A percentile compares a stretch with the other conserved stretches of the same genome.
Conservation (phyloP, 495 filamentous ascomycete species). For the Clavariopsis aquatica region DNA sequence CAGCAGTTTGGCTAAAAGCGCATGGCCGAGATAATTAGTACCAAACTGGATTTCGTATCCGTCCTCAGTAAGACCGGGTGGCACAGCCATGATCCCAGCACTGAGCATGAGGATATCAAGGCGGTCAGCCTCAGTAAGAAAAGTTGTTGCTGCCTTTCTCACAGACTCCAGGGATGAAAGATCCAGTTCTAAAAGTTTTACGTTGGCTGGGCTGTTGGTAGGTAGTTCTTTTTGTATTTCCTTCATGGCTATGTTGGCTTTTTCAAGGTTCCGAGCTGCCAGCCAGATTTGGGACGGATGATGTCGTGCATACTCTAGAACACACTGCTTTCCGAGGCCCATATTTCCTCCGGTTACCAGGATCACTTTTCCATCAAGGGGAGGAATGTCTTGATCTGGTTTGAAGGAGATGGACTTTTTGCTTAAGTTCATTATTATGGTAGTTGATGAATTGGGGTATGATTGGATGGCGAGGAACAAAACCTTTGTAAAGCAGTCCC, state of each 20-base stretch:
- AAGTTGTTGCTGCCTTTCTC: slow-evolving; percentile 38
- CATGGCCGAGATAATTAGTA: slow-evolving; percentile 52
- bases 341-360: background rate
- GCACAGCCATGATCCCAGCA: slow-evolving; percentile 27
- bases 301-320: background rate
- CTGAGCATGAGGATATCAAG: slow-evolving; percentile 29
- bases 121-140: slow-evolving; percentile 32
- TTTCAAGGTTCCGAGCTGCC: slow-evolving; percentile 42
- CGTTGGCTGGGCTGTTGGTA: slow-evolving; percentile 40
- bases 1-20: slow-evolving; percentile 47
- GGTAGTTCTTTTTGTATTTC: slow-evolving; percentile 45
- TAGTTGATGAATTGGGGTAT: too few species aligned
- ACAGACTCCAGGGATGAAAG: slow-evolving; percentile 46
- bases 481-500: too few species aligned
- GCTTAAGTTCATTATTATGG: too few species aligned
- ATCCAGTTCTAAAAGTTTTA: slow-evolving; percentile 51
- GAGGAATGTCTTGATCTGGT: background rate
- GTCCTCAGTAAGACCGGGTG: slow-evolving; percentile 36
- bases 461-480: too few species aligned
- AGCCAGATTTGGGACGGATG: background rate
- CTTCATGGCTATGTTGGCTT: slow-evolving; percentile 45
- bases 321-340: background rate
- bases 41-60: slow-evolving; percentile 45
- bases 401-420: background rate
- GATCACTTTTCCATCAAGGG: background rate